A percentile compares a stretch with the other conserved stretches of the same genome.
Conservation (phyloP, 108 stramenopile genomes). For the Seminavis robusta region DNA sequence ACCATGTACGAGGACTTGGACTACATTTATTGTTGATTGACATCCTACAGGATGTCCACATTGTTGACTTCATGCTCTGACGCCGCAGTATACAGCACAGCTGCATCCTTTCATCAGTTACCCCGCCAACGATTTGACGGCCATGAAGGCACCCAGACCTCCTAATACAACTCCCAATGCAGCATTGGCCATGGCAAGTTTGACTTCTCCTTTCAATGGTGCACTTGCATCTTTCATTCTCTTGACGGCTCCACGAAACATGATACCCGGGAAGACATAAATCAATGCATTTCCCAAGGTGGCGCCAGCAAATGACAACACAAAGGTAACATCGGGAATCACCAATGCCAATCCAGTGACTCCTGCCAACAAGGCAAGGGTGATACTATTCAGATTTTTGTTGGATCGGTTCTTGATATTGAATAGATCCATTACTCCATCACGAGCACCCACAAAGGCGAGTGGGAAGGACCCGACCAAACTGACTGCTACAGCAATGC, state of each 20-base stretch:
- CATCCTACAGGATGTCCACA: too few species aligned
- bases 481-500: slow-evolving; percentile 86
- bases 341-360: slow-evolving; percentile 67
- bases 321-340: slow-evolving; percentile 77
- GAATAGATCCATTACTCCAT: slow-evolving; percentile 77
- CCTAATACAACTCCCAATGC: slow-evolving; percentile 63
- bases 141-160: slow-evolving; percentile 36
- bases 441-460: slow-evolving; percentile 73
- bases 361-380: slow-evolving; percentile 50
- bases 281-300: slow-evolving; percentile 91
- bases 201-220: slow-evolving; percentile 42
- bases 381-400: slow-evolving; percentile 53
- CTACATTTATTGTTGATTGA: too few species aligned
- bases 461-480: slow-evolving; percentile 78
- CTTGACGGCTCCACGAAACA: slow-evolving; percentile 64
- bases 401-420: slow-evolving; percentile 58
- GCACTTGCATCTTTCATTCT: slow-evolving; percentile 32
- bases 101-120: too few species aligned
- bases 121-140: slow-evolving; percentile 19
- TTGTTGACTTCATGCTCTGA: too few species aligned
- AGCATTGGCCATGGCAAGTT: slow-evolving; percentile 40
- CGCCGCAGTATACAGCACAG: too few species aligned
- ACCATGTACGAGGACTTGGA: too few species aligned
- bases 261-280: slow-evolving; percentile 86
- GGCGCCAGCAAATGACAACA: slow-evolving; percentile 90